phyloP scores from a whole-genome alignment of 371 early-diverging fungal genomes.

The Rhizomucor miehei region DNA sequence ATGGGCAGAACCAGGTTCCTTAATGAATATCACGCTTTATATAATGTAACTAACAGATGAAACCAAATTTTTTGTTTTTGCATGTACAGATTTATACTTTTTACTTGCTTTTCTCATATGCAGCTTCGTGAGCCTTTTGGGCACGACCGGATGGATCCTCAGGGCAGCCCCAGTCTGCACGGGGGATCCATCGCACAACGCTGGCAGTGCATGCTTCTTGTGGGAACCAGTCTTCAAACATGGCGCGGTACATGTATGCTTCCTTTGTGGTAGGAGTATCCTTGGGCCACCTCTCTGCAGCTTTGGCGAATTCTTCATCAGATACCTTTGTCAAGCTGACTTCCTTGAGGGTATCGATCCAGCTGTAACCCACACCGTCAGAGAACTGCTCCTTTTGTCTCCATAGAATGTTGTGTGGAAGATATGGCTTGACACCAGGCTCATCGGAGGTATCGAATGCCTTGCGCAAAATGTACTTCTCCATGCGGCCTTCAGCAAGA shows the following conservation, averaged over 20 bases:
- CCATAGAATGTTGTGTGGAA: slow-evolving; percentile 91
- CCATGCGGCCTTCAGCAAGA: slow-evolving; percentile 67
- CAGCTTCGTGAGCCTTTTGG: slow-evolving; percentile 81
- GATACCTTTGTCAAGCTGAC: slow-evolving; percentile 65
- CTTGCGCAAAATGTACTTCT: slow-evolving; percentile 86
- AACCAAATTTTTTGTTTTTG: too few species aligned
- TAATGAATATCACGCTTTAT: too few species aligned
- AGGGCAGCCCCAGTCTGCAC: slow-evolving; percentile 96
- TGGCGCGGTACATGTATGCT: slow-evolving; percentile 89
- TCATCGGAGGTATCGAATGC: slow-evolving; percentile 78
- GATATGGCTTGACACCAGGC: slow-evolving; percentile 73
- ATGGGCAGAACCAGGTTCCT: too few species aligned
- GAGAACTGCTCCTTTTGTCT: slow-evolving; percentile 98
- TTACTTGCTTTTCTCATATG: slow-evolving; percentile 43
- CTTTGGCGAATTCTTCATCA: slow-evolving; percentile 72
- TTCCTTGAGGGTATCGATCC: slow-evolving; percentile 92
- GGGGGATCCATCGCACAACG: slow-evolving; percentile 94
- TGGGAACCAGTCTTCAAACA: slow-evolving; percentile 93
- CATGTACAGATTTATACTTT: too few species aligned
- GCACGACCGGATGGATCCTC: slow-evolving; percentile 98
- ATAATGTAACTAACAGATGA: too few species aligned
- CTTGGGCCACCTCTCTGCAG: slow-evolving; percentile 72
- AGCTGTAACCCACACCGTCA: slow-evolving; percentile 96
- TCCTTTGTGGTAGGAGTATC: slow-evolving; percentile 95
- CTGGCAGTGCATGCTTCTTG: slow-evolving; percentile 83